Percentiles rank a stretch among this genome's conserved stretches.
Conservation (phyloP, 2,329 filamentous ascomycete genomes). For the Clonostachys sp. region DNA sequence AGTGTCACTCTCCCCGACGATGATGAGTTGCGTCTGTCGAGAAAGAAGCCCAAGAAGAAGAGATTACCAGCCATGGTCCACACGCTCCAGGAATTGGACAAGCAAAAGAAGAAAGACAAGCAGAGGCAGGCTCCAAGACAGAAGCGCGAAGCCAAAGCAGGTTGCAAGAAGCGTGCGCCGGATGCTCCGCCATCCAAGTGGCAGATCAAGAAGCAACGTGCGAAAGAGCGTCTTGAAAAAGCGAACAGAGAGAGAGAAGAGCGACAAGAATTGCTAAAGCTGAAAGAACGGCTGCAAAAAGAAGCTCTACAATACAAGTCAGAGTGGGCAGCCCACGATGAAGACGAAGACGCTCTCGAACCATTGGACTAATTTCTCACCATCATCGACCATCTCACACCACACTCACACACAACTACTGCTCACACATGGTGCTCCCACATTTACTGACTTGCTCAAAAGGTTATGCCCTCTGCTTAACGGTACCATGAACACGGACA, state of each 20-base stretch:
- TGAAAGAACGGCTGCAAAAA: not conserved
- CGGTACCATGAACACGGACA: slow-evolving; percentile 66
- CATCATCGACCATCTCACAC: not conserved
- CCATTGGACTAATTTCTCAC: not conserved
- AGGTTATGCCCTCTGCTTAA: slow-evolving; percentile 83
- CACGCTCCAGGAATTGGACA: slow-evolving; percentile 13
- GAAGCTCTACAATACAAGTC: slow-evolving; percentile 1
- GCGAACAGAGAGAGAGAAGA: not conserved
- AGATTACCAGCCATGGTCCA: slow-evolving; percentile 10
- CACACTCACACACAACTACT: not conserved
- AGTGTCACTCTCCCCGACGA: slow-evolving; percentile 1
- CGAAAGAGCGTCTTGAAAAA: not conserved
- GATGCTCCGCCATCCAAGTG: not conserved
- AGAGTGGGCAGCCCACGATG: slow-evolving; percentile 4
- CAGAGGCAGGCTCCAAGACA: slow-evolving; percentile 7
- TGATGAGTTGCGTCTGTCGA: slow-evolving; percentile 3
- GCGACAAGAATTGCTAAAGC: not conserved
- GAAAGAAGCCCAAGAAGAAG: slow-evolving; percentile 3
- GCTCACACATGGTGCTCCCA: slow-evolving; percentile 2
- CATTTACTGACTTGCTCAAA: slow-evolving; percentile 11
- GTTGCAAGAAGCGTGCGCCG: not conserved
- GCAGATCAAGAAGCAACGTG: not conserved
- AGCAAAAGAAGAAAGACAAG: slow-evolving; percentile 6
- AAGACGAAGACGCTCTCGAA: not conserved
- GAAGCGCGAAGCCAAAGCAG: slow-evolving; percentile 7